phyloP scores from a whole-genome alignment of 2,329 filamentous ascomycete species.

The Fusarium musae region DNA sequence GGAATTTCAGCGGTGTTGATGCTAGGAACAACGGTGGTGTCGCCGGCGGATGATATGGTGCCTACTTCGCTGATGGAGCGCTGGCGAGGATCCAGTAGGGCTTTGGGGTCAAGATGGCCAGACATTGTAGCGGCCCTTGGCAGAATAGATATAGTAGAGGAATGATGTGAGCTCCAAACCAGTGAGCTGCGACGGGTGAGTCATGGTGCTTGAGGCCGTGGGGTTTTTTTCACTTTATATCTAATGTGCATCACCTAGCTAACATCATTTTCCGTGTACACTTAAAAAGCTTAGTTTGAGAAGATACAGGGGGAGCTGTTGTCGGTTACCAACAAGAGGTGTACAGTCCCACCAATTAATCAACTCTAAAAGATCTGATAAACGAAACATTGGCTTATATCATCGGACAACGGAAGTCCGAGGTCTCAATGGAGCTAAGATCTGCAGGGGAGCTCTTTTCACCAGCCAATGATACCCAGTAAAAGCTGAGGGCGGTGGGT shows the following conservation, averaged over 20 bases:
- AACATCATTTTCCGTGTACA: background rate
- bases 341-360: background rate
- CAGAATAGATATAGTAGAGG: background rate
- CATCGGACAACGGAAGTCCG: background rate
- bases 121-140: slow-evolving; percentile 18
- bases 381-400: background rate
- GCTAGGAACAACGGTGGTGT: slow-evolving; percentile 28
- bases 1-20: slow-evolving; percentile 6
- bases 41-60: slow-evolving; percentile 7
- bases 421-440: background rate
- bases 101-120: slow-evolving; percentile 31
- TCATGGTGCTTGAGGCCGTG: slow-evolving; percentile 17
- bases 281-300: background rate
- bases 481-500: rapidly evolving
- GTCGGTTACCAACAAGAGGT: background rate
- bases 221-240: slow-evolving; percentile 20
- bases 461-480: rapidly evolving
- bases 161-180: slow-evolving; percentile 13
- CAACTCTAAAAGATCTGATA: background rate
- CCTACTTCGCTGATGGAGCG: slow-evolving; percentile 27
- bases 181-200: slow-evolving; percentile 28
- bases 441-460: background rate
- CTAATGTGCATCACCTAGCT: background rate
- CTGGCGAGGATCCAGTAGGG: slow-evolving; percentile 27
- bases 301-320: background rate